Conservation (phyloP, 192 early-diverging fungal genomes). For the Coemansia sp. region DNA sequence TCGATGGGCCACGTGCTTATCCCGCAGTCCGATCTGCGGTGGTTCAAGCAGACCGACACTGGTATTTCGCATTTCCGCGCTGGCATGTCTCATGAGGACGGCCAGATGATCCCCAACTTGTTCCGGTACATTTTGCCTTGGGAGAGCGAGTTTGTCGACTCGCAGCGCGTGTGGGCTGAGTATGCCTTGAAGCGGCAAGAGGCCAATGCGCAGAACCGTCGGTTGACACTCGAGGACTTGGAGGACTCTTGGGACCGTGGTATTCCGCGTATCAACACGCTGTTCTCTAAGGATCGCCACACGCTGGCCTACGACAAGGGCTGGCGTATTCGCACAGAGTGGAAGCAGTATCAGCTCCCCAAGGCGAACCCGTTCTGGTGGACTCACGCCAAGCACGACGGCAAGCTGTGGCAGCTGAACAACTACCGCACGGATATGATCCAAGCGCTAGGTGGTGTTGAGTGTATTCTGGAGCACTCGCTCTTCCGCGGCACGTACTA, state of each 20-base stretch:
- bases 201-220: conserved; percentile 94
- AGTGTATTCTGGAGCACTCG: conserved; percentile 98
- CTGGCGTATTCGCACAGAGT: conserved; percentile 96
- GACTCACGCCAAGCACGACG: conserved; percentile 84
- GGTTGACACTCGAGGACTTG: conserved; percentile 97
- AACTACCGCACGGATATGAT: conserved; percentile 99
- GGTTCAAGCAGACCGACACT: conserved; percentile 95
- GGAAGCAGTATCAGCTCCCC: conserved; percentile 96
- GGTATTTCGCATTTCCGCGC: conserved; percentile 98
- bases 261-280: conserved; percentile 97
- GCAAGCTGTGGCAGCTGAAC: conserved; percentile 93
- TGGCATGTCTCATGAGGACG: conserved; percentile 98
- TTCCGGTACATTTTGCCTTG: conserved; percentile 98
- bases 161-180: conserved; percentile 99
- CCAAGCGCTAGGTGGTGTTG: conserved; percentile 97
- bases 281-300: conserved; percentile 99
- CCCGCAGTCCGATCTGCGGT: conserved; percentile 94
- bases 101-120: conserved; percentile 95
- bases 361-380: conserved; percentile 97
- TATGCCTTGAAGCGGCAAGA: conserved; percentile 97
- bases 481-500: conserved; percentile 99
- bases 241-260: conserved; percentile 99
- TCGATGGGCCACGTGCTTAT: conserved; percentile 99
- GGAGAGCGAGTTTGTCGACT: conserved; percentile 99
- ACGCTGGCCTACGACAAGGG: conserved; percentile 99